Base-by-base conservation (phyloP, 768 basidiomycete species). In the Rhodotorula paludigena region DNA sequence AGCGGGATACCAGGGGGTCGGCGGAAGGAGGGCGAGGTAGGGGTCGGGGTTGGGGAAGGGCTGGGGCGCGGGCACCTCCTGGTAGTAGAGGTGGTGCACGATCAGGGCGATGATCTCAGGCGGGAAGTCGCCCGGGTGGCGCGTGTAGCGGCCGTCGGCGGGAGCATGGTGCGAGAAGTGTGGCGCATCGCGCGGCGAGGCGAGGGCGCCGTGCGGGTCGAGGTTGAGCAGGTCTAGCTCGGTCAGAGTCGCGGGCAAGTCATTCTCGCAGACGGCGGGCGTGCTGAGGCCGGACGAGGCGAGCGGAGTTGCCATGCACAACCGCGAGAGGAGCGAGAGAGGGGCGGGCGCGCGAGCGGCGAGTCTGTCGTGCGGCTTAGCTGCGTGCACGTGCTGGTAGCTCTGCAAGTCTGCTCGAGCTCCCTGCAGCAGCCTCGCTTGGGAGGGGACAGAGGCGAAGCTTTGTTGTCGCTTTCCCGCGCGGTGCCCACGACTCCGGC, bases 91-190 rank as follows among this genome's bases (percentile, higher is more conserved):
- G 60, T 72, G 68, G 33, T 58, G 65, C 28, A 64, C 42, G 54
- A 74, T 74, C 30, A 60, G 65, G 51, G 62, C 47, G 63, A 74
- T 64, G 47, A 74, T 60, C 41, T 74, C 73, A 32, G 68, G 64
- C 18, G 70, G 73, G 55, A 72, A 53, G 45, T 64, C 67, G 33
- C 67, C 67, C 35, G 54, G 56, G 16, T 58, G 63, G 28, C 58
- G 66, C 35, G 61, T 44, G 51, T 59, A 52, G 51, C 36, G 58
- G 56, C 32, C n/a, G n/a, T 32, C 30, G 21, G 33, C 28, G 48
- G 63, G 0, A n/a, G 35, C 23, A 10, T 16, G 42, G 39, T 36
- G 53, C 1, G 32, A 33, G 14, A 53, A 35, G 52, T 53, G 33
- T 2, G 52, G 33, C 21, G 35, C 52, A 16, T n/a, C 25, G 52